Evolutionary conservation across 352 stramenopile genomes (phyloP), one percentile per base, ranked within the genome.

Genomic region (Phytopythium boreale): DNA sequence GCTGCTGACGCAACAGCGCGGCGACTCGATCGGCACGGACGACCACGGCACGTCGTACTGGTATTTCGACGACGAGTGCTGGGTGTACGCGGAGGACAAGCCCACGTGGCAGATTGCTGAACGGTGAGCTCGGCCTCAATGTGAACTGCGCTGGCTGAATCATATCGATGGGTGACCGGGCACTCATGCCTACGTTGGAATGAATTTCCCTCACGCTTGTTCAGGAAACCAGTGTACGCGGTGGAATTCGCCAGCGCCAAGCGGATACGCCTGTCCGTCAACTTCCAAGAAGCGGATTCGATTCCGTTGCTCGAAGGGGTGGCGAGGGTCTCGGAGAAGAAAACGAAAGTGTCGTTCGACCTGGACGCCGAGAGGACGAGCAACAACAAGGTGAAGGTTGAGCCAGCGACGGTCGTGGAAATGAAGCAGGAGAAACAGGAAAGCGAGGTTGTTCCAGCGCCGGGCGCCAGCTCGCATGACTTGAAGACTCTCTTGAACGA

Each of bases 31-130:
- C 34, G 87, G 87, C 47, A 83, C 75, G 29, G 87, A 96, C 55
- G 87, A 96, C 52, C 73, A 82, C 8, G 85, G 85, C 12, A 67
- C 81, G 1, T 76, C 80, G 44, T 96, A 96, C 63, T 96, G 85
- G 87, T 92, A 94, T 70, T 94, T 94, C 67, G 74, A 88, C 58
- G 87, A 96, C 66, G 82, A 64, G 51, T 93, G 85, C 59, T 96
- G 87, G 87, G 76, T 96, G 44, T 96, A 92, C 60, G 85, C 85
- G 1, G 87, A 96, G 68, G 78, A 92, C 34, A 83, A 80, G 37
- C 80, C 83, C 0, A 64, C 61, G 15, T 93, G 84, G 86, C 79
- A 92, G 66, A 50, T 70, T 12, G 67, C 80, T 59, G 63, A 71
- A 67, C 64, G 73, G 73, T 80, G 72, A 51, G 50, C 37, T 24